Conservation (phyloP, 805 yeast species). For the Nadsonia fulvescens region DNA sequence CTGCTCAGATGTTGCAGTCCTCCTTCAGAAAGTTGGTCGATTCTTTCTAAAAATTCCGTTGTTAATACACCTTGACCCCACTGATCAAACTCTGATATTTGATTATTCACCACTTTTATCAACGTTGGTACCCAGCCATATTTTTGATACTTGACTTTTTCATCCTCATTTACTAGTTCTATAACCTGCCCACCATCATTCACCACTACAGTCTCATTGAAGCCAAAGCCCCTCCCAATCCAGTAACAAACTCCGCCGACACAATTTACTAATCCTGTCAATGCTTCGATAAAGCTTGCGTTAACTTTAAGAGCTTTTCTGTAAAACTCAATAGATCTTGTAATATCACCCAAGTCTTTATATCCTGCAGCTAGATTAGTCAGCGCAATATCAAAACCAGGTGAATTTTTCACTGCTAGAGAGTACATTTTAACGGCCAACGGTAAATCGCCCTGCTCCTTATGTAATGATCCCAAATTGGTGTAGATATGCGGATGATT, state of each 20-base stretch:
- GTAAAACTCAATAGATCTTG: slow-evolving; percentile 16
- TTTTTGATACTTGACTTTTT: too few species aligned
- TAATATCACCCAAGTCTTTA: slow-evolving; percentile 17
- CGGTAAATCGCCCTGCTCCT: slow-evolving; percentile 15
- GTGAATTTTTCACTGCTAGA: slow-evolving; percentile 16
- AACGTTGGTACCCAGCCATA: slow-evolving; percentile 16
- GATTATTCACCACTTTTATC: slow-evolving; percentile 10
- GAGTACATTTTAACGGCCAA: slow-evolving; percentile 17
- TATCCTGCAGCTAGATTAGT: slow-evolving; percentile 18
- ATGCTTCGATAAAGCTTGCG: slow-evolving; percentile 17
- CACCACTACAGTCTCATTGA: slow-evolving; percentile 14
- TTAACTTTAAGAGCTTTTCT: slow-evolving; percentile 15
- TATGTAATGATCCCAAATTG: slow-evolving; percentile 17
- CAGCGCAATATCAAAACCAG: slow-evolving; percentile 16
- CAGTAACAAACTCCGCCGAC: slow-evolving; percentile 17
- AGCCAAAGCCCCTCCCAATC: slow-evolving; percentile 16
- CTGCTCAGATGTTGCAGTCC: too few species aligned
- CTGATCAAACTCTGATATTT: slow-evolving; percentile 10
- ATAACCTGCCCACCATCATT: slow-evolving; percentile 11
- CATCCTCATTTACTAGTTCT: too few species aligned
- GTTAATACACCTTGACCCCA: slow-evolving; percentile 17
- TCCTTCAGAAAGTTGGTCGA: too few species aligned
- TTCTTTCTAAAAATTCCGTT: too few species aligned
- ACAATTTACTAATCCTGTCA: slow-evolving; percentile 17
- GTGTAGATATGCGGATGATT: slow-evolving; percentile 20